Percentiles rank a stretch among this genome's conserved stretches.
phyloP scores from a whole-genome alignment of 192 early-diverging fungal genomes.

The Backusella tarrabulga region DNA sequence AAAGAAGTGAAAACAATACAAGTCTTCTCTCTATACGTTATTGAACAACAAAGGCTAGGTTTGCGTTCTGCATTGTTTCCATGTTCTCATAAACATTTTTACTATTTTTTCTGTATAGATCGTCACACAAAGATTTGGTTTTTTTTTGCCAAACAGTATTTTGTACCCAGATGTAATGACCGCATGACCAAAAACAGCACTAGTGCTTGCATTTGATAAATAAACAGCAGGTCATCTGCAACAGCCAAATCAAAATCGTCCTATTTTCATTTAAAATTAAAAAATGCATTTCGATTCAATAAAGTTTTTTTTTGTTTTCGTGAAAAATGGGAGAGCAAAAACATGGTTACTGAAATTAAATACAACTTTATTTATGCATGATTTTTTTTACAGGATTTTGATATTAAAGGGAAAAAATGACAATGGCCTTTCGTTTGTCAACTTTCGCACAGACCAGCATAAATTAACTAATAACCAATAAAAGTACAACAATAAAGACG shows the following conservation, averaged over 20 bases:
- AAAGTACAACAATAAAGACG: conserved; percentile 1
- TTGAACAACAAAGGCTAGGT: background rate
- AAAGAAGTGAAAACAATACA: background rate
- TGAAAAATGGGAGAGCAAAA: background rate
- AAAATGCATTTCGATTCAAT: background rate
- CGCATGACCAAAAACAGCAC: background rate
- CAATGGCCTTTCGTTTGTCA: background rate
- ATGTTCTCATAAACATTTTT: background rate
- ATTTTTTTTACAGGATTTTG: background rate
- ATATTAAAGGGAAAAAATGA: background rate
- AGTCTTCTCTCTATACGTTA: background rate
- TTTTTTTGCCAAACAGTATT: background rate
- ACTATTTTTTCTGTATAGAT: background rate
- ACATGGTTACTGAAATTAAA: background rate
- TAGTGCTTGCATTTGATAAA: background rate
- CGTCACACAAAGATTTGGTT: background rate
- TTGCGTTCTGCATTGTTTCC: background rate
- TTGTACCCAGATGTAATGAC: background rate
- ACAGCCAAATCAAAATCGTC: background rate
- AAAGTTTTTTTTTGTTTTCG: background rate
- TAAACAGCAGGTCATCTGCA: background rate
- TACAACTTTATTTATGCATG: background rate
- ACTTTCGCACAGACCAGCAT: background rate
- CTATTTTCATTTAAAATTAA: background rate
- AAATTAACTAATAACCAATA: background rate